Conservation (phyloP, 2,329 filamentous ascomycete genomes). For the Fusarium sp. region DNA sequence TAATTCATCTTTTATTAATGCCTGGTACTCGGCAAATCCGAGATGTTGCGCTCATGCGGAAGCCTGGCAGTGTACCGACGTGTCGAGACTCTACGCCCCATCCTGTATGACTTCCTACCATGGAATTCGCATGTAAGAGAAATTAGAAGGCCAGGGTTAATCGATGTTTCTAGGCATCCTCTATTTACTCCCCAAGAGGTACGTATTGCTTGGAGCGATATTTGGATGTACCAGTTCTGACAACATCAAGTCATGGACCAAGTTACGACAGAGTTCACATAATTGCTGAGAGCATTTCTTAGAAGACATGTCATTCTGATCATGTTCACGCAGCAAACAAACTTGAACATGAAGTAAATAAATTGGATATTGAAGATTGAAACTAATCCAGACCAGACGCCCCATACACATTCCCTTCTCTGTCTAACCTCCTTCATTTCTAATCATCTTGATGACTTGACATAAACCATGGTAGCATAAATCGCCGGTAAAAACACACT, state of each 20-base stretch:
- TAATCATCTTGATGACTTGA: slow-evolving; percentile 32
- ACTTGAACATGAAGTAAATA: neutral
- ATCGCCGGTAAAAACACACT: slow-evolving; percentile 34
- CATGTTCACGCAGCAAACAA: neutral
- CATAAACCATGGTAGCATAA: slow-evolving; percentile 36
- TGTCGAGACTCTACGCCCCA: neutral
- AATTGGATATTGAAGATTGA: slow-evolving; percentile 36
- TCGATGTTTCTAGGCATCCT: too few species aligned
- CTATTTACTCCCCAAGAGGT: too few species aligned
- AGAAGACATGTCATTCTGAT: too few species aligned
- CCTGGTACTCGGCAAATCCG: rapidly evolving
- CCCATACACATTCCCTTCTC: slow-evolving; percentile 37
- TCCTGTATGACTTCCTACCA: too few species aligned
- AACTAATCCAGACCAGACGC: slow-evolving; percentile 40
- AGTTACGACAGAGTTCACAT: too few species aligned
- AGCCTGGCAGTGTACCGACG: neutral
- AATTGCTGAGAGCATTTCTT: too few species aligned
- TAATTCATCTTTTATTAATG: rapidly evolving
- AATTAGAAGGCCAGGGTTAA: too few species aligned
- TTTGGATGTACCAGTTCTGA: too few species aligned
- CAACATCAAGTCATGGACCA: too few species aligned
- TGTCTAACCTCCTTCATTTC: slow-evolving; percentile 40
- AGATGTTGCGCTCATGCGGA: rapidly evolving
- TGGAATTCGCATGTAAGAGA: too few species aligned
- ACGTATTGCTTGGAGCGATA: too few species aligned